Percentiles rank a stretch among this genome's conserved stretches.
These are phyloP conservation scores for Sclerotinia spermophila DNA, from an alignment of 2,329 filamentous ascomycete species.

Conservation along the genomic window DNA sequence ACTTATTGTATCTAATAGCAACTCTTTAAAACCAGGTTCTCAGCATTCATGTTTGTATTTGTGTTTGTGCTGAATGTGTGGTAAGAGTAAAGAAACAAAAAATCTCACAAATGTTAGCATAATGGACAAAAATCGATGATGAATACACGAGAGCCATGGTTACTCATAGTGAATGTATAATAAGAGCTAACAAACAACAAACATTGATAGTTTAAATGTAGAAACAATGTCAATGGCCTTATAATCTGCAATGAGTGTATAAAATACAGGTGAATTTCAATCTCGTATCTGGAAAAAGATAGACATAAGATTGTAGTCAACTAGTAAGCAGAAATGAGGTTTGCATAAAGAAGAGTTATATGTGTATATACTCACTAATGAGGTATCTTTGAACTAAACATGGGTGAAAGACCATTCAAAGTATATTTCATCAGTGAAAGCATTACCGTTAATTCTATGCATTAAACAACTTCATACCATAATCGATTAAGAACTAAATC, in stretches of 20 bases:
- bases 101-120: not conserved
- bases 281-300: not conserved
- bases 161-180: not conserved
- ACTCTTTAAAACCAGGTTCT: fast-evolving
- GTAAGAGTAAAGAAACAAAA: not conserved
- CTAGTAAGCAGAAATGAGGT: not conserved
- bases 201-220: not conserved
- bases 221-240: not conserved
- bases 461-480: not conserved
- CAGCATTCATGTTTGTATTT: not conserved
- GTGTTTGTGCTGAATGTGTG: not conserved
- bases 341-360: too few relatives aligned
- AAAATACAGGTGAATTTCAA: not conserved
- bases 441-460: not conserved
- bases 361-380: not conserved
- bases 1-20: not conserved
- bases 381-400: too few relatives aligned
- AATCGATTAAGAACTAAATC: not conserved
- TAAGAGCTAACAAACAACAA: not conserved
- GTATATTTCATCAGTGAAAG: not conserved
- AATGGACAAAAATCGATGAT: not conserved
- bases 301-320: not conserved
- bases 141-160: not conserved
- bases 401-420: too few relatives aligned
- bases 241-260: not conserved